Conservation (phyloP, 306 rosid species). For the Pachyrhizus erosus region DNA sequence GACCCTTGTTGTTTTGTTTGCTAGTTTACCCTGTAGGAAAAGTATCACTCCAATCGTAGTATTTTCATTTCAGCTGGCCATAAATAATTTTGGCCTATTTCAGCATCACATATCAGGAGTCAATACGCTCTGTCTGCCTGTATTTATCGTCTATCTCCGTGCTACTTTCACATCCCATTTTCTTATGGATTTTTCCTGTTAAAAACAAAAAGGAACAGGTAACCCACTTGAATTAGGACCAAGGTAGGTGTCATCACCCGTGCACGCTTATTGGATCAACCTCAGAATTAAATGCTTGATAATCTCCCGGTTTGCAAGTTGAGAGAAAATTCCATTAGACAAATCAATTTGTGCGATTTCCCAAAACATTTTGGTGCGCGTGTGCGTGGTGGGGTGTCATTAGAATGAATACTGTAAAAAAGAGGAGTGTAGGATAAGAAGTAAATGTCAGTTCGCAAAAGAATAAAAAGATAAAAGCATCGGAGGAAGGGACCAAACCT, state of each 20-base stretch:
- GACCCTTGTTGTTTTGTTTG: slow-evolving; percentile 30
- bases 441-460: slow-evolving; percentile 33
- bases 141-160: slow-evolving; percentile 29
- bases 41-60: slow-evolving; percentile 5
- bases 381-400: slow-evolving; percentile 20
- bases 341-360: slow-evolving; percentile 37
- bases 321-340: slow-evolving; percentile 25
- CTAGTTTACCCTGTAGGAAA: slow-evolving; percentile 30
- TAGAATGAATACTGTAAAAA: background rate
- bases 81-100: slow-evolving; percentile 43
- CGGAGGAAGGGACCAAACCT: slow-evolving; percentile 36
- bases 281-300: slow-evolving; percentile 30
- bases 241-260: background rate
- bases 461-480: background rate
- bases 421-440: background rate
- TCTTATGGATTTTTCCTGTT: slow-evolving; percentile 11
- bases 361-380: slow-evolving; percentile 28
- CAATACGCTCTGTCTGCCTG: slow-evolving; percentile 4
- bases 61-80: slow-evolving; percentile 16
- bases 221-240: slow-evolving; percentile 30
- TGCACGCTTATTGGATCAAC: slow-evolving; percentile 42
- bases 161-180: slow-evolving; percentile 27
- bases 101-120: background rate
- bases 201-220: slow-evolving; percentile 29
- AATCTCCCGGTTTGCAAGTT: background rate